Evolutionary conservation across 2,329 filamentous ascomycete species (phyloP), one percentile per base, ranked within the genome.

Genomic region (Neocucurbitaria cava): DNA sequence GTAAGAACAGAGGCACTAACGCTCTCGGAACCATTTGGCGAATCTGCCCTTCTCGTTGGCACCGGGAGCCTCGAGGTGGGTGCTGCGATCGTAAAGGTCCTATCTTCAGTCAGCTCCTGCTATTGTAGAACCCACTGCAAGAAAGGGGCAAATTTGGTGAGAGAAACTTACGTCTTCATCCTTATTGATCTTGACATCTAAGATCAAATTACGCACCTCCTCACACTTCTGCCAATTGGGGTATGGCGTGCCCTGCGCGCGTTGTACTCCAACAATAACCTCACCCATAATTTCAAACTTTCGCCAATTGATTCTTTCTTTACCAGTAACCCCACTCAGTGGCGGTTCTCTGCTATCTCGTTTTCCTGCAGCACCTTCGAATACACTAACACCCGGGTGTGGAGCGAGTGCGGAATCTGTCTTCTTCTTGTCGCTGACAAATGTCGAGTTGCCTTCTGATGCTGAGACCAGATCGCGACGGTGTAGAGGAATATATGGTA

Each of bases 211-310:
- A 66, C 88, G 83, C 4, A 90, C 85, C 48, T 85, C 82, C 54
- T 94, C 89, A 66, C 89, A 88, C 66, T 83, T 87, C 30, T 81
- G 79, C 58, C 94, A 79, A 58, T 88, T 89, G 23, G 87, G 85
- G 63, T 97, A 97, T 5, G 92, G 88, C 44, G 87, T 87, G 49
- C 90, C 90, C 76, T 98, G 93, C 68, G 94, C 96, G 77, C 89
- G 89, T 84, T 97, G 96, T 49, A 99, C 88, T 2, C 91, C 89
- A 55, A 97, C 82, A 48, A 98, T 84, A 5, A 97, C 90, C 65
- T 98, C 94, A 6, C 93, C 93, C 77, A 98, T 87, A 28, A 99
- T 89, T 76, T 98, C 94, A 68, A 98, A 99, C 73, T 99, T 99
- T 77, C 89, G 92, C 95, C 95, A 99, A 73, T 98, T 98, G 72